Conservation (phyloP, 2,329 filamentous ascomycete genomes). For the Colletotrichum truncatum region DNA sequence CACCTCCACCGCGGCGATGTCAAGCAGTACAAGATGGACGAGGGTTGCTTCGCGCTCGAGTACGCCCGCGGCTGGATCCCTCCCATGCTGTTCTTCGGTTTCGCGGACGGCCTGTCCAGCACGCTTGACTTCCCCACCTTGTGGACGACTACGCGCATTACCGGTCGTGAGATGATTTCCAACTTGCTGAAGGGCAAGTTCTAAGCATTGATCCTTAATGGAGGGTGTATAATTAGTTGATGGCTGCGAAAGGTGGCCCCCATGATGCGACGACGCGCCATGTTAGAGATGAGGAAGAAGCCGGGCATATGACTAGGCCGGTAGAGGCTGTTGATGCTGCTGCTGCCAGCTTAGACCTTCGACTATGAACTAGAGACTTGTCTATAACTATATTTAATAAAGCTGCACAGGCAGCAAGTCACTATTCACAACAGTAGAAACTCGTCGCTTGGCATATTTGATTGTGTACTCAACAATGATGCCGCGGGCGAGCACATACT, state of each 20-base stretch:
- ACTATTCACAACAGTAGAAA: neutral
- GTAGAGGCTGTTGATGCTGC: neutral
- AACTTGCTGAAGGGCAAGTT: constrained; percentile 80
- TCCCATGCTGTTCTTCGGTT: constrained; percentile 91
- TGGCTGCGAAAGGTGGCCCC: neutral
- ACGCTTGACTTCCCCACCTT: constrained; percentile 88
- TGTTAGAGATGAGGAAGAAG: neutral
- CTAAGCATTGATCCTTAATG: constrained; percentile 46
- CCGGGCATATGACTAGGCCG: neutral
- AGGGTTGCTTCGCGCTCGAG: constrained; percentile 81
- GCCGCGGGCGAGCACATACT: neutral
- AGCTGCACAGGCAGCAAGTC: neutral
- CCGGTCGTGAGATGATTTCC: constrained; percentile 77
- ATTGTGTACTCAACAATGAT: too few relatives aligned
- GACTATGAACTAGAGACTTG: neutral
- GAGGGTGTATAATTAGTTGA: neutral
- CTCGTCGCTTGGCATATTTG: neutral
- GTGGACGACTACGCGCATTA: constrained; percentile 80
- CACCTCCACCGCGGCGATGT: constrained; percentile 75
- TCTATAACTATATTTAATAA: constrained; percentile 17
- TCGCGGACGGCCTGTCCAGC: constrained; percentile 80
- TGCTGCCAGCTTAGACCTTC: neutral
- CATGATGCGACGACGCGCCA: neutral
- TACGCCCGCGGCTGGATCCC: constrained; percentile 92
- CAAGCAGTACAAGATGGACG: constrained; percentile 87